Conservation (phyloP, 495 filamentous ascomycete species). For the Trichoderma orchidacearum region DNA sequence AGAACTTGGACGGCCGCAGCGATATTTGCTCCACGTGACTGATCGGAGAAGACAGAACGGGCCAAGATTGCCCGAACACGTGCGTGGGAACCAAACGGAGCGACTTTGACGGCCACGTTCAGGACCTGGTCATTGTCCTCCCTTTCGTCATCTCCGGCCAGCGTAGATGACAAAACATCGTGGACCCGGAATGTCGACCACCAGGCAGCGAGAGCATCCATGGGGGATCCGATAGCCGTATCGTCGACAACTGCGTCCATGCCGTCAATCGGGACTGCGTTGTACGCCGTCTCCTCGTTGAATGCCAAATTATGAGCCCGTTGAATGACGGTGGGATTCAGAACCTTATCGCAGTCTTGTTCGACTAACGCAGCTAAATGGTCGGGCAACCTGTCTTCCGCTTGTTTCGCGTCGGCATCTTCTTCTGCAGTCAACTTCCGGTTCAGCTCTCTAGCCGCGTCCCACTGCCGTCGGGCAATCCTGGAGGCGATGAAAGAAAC, state of each 20-base stretch:
- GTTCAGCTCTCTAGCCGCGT: conserved; percentile 56
- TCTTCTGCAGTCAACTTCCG: conserved; percentile 30
- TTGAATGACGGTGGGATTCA: conserved; percentile 65
- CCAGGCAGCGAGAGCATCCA: conserved; percentile 87
- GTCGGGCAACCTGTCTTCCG: conserved; percentile 54
- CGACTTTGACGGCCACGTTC: conserved; percentile 51
- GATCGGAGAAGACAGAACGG: conserved; percentile 41
- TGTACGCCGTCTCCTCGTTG: conserved; percentile 61
- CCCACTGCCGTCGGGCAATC: conserved; percentile 67
- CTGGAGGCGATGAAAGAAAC: conserved; percentile 52
- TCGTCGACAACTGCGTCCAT: conserved; percentile 82
- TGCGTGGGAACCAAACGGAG: conserved; percentile 65
- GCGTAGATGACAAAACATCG: conserved; percentile 47
- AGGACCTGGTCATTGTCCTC: conserved; percentile 24
- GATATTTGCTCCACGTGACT: conserved; percentile 40
- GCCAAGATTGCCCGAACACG: conserved; percentile 70
- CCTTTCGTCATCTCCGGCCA: conserved; percentile 8
- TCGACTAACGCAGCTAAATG: conserved; percentile 63
- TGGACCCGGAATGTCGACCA: conserved; percentile 70
- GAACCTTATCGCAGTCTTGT: conserved; percentile 64
- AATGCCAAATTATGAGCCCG: conserved; percentile 84
- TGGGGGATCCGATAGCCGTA: conserved; percentile 68
- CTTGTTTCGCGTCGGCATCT: conserved; percentile 23
- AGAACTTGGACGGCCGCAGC: conserved; percentile 38
- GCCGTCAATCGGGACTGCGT: conserved; percentile 47